These are phyloP conservation scores for Verbascum thapsus DNA, from an alignment of 257 asterid genomes.

Conservation along the genomic window DNA sequence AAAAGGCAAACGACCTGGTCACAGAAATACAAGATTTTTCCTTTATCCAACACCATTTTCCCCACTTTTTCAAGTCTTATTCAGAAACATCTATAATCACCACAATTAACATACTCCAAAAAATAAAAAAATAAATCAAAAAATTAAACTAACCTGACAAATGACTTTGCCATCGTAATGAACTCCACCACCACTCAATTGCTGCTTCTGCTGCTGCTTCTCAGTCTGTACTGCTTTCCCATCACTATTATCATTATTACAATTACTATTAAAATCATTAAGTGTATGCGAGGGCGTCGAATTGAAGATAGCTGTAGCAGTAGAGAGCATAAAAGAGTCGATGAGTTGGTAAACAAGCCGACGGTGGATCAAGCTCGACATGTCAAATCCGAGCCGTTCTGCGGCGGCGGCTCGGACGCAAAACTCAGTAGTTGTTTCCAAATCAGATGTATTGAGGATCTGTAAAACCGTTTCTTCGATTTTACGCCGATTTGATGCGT, in stretches of 20 bases:
- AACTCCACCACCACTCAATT: constrained; percentile 14
- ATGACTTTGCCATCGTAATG: constrained; percentile 41
- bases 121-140: not conserved
- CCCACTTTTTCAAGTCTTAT: not conserved
- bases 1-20: no score
- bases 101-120: not conserved
- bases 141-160: constrained; percentile 48
- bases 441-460: constrained; percentile 49
- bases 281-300: constrained; percentile 11
- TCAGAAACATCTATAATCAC: not conserved
- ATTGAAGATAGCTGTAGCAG: constrained; percentile 30
- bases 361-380: constrained; percentile 45
- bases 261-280: not conserved
- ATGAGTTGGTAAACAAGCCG: constrained; percentile 43
- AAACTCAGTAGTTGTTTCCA: constrained; percentile 63
- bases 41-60: not conserved
- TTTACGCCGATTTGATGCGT: constrained; percentile 43
- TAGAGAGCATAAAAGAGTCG: constrained; percentile 56
- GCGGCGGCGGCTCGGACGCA: constrained; percentile 56
- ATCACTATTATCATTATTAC: not conserved
- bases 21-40: not conserved
- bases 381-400: constrained; percentile 41
- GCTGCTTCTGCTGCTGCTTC: constrained; percentile 27
- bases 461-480: constrained; percentile 45
- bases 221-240: constrained; percentile 4